phyloP scores from a whole-genome alignment of 495 filamentous ascomycete genomes.

The Aspergillus ostianus region DNA sequence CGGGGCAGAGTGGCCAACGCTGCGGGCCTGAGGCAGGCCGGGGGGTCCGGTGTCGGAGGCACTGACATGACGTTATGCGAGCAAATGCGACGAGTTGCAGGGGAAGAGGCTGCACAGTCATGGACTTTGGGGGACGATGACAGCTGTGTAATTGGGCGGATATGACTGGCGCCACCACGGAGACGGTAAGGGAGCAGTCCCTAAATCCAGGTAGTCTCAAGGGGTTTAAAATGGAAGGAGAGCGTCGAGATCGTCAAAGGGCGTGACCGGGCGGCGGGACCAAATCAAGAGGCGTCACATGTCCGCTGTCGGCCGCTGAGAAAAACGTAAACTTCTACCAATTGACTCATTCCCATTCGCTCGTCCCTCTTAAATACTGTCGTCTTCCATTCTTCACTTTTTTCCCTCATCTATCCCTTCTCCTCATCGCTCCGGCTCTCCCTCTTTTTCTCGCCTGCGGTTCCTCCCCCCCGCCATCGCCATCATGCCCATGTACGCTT shows the following conservation, averaged over 20 bases:
- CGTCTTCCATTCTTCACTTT: background rate
- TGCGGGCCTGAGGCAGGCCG: background rate
- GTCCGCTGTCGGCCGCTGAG: background rate
- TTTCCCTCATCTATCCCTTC: background rate
- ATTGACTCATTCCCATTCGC: constrained; percentile 4
- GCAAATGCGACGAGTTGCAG: background rate
- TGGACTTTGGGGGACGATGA: background rate
- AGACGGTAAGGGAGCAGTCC: too few relatives aligned
- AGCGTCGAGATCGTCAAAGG: background rate
- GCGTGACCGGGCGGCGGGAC: background rate
- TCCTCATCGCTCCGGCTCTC: background rate
- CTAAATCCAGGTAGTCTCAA: too few relatives aligned
- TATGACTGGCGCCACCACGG: background rate
- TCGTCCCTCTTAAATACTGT: background rate
- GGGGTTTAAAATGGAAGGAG: too few relatives aligned
- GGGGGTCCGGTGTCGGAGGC: background rate
- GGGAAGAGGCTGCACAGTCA: background rate
- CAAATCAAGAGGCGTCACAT: background rate
- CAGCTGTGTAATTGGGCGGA: background rate
- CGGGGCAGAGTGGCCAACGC: background rate
- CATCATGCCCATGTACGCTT: constrained; percentile 41
- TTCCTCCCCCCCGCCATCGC: constrained; percentile 7
- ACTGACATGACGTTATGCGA: background rate
- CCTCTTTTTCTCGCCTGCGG: background rate
- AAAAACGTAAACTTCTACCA: background rate